These are phyloP conservation scores for Aspergillus fijiensis DNA, from an alignment of 2,329 filamentous ascomycete species.

Conservation along the genomic window DNA sequence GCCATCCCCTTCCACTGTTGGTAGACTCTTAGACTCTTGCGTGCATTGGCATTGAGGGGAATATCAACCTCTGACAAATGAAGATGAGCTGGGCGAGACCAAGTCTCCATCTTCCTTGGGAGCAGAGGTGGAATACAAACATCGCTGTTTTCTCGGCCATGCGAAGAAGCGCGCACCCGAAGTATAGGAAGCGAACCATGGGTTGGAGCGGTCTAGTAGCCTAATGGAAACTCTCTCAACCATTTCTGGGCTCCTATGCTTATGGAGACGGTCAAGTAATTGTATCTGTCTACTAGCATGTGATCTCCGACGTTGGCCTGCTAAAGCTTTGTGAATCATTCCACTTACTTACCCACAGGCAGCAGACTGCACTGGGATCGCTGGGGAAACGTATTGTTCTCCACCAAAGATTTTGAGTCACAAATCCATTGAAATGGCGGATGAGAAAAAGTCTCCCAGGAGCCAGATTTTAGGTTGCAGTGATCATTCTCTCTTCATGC, in stretches of 20 bases:
- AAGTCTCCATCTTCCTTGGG: background rate
- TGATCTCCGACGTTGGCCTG: background rate
- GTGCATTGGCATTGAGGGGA: background rate
- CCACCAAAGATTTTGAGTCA: too few relatives aligned
- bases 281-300: background rate
- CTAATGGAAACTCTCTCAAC: background rate
- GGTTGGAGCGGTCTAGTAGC: background rate
- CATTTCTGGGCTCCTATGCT: background rate
- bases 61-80: background rate
- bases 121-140: background rate
- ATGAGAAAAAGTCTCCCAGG: background rate
- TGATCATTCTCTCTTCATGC: background rate
- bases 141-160: background rate
- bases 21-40: too few relatives aligned
- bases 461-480: background rate
- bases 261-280: background rate
- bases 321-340: too few relatives aligned
- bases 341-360: too few relatives aligned
- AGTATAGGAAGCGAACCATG: background rate
- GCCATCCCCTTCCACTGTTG: background rate
- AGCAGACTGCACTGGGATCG: too few relatives aligned
- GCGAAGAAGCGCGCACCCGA: background rate
- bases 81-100: background rate
- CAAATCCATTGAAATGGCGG: background rate
- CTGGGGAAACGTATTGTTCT: too few relatives aligned